Evolutionary conservation across 1,139 yeast genomes (phyloP), one percentile per base, ranked within the genome.

Genomic region (Candida tetrigidarum): DNA sequence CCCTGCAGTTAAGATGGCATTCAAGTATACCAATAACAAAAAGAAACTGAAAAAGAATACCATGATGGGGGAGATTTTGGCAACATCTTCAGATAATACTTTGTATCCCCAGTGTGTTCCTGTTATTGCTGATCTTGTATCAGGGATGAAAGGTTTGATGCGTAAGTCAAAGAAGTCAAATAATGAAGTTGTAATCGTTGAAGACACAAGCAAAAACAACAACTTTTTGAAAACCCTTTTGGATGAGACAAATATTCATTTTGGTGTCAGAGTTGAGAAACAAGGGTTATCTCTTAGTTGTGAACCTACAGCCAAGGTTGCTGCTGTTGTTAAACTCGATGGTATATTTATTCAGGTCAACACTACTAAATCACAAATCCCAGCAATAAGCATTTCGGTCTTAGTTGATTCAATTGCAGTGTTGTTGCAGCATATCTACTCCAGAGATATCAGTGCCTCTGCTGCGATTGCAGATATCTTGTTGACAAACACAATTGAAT

Each of bases 251-350:
- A 92, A 88, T 53, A 58, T 91, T 19, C 84, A 81, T 46, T 63
- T 88, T 43, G 83, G 86, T 1, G 55, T 91, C 4, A 71, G 80
- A 41, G 77, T 92, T 41, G 90, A 84, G 23, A 79, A 83, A 30
- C 98, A 93, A 59, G 80, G 78, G 42, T 62, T 93, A 25, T 79
- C 87, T 3, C 70, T 93, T 43, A 86, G 96, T 54, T 93, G 98
- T 72, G 93, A 88, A 51, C 98, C 99, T 0, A 84, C 85, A 11
- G 98, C 98, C 0, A 89, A 88, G 59, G 96, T 93, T 1, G 92
- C 91, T 28, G 96, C 97, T 0, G 79, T 87, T 25, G 85, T 90
- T 19, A 86, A 89, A 2, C 60, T 86, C 32, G 86, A 83, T 26
- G 84, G 85, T 0, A 79, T 88, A 25, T 76, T 72, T 34, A 58